These are phyloP conservation scores for Trametes meyenii DNA, from an alignment of 768 basidiomycete genomes.

Conservation along the genomic window DNA sequence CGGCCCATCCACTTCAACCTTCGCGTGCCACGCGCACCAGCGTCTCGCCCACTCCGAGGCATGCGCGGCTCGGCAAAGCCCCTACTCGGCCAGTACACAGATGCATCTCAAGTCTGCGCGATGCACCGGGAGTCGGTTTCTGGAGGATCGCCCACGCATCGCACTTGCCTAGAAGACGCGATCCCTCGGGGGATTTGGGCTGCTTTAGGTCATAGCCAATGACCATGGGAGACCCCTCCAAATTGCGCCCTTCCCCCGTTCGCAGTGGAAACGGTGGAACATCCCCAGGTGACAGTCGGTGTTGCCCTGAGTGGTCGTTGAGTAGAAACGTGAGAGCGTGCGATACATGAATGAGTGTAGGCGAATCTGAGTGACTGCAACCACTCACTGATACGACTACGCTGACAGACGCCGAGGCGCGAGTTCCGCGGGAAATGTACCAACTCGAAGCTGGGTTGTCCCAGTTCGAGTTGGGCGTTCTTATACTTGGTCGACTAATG, in stretches of 20 bases:
- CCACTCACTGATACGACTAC: not conserved
- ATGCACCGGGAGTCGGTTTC: constrained; percentile 8
- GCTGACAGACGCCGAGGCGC: too few relatives aligned
- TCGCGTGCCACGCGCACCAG: constrained; percentile 7
- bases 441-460: too few relatives aligned
- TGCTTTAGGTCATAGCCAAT: constrained; percentile 16
- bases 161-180: constrained; percentile 14
- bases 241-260: constrained; percentile 4
- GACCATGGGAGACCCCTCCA: constrained; percentile 8
- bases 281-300: constrained; percentile 8
- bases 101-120: not conserved
- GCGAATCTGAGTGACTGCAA: not conserved
- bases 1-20: not conserved
- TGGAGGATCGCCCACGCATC: constrained; percentile 1
- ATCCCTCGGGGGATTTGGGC: constrained; percentile 14
- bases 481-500: too few relatives aligned
- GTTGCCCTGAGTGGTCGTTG: not conserved
- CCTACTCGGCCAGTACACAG: too few relatives aligned
- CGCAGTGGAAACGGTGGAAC: constrained; percentile 9
- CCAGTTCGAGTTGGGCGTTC: too few relatives aligned
- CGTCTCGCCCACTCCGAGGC: constrained; percentile 12
- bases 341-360: not conserved
- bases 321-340: constrained; percentile 9
- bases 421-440: too few relatives aligned
- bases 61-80: constrained; percentile 3